A percentile compares a stretch with the other conserved stretches of the same genome.
Conservation (phyloP, 2,329 filamentous ascomycete species). For the Phaeophleospora eucalypticola region DNA sequence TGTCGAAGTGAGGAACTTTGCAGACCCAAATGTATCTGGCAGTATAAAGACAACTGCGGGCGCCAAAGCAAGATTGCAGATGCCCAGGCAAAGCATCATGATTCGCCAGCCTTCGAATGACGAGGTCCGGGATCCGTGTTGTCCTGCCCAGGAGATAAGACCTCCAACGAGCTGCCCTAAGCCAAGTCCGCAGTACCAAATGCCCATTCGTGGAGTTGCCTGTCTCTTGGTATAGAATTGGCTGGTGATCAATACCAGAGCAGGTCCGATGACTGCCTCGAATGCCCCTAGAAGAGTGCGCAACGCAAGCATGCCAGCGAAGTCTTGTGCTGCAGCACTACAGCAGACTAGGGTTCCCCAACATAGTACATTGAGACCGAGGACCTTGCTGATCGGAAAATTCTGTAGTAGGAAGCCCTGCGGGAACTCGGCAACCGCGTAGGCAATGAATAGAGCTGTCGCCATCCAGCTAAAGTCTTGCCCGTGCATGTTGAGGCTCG, state of each 20-base stretch:
- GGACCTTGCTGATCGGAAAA: conserved; percentile 33
- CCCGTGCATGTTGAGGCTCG: conserved; percentile 43
- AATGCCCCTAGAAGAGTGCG: neutral
- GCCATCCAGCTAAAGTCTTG: conserved; percentile 50
- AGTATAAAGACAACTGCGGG: conserved; percentile 12
- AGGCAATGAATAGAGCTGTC: conserved; percentile 48
- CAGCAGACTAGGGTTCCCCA: conserved; percentile 1
- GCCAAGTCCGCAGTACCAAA: conserved; percentile 67
- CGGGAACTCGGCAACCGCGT: conserved; percentile 41
- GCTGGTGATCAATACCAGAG: neutral
- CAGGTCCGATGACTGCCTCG: conserved; percentile 1
- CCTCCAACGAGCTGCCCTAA: conserved; percentile 67
- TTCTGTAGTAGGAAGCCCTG: conserved; percentile 40
- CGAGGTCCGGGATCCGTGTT: conserved; percentile 24
- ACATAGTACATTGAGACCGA: neutral
- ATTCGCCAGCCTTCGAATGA: conserved; percentile 22
- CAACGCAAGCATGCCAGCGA: neutral
- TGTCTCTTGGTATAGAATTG: no score
- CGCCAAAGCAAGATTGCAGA: conserved; percentile 16
- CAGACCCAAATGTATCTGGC: conserved; percentile 60
- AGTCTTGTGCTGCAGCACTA: conserved; percentile 16
- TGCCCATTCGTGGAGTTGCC: no score
- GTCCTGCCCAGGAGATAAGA: conserved; percentile 54
- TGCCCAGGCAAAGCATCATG: conserved; percentile 21
- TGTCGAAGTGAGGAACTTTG: conserved; percentile 61